A percentile compares a stretch with the other conserved stretches of the same genome.
Evolutionary conservation across 2,329 filamentous ascomycete species (phyloP).

Genomic region (Xylariaceae sp.): DNA sequence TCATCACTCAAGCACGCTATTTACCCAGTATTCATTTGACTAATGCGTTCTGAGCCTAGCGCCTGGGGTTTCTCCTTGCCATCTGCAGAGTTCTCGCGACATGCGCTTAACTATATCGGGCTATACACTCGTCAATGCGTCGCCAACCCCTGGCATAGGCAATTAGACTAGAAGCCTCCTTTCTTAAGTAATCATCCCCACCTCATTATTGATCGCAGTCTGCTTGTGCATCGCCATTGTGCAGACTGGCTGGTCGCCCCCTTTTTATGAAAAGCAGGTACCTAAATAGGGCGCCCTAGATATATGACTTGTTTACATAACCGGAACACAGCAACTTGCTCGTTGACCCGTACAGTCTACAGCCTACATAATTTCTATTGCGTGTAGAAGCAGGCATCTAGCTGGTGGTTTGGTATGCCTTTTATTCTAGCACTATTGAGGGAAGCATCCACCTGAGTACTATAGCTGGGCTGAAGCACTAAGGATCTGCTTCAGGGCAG

Average conservation of each 20-base stretch:
- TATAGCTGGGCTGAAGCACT: slow-evolving; percentile 20
- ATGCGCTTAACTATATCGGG: slow-evolving; percentile 4
- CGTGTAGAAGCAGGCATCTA: too few species aligned
- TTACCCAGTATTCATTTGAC: slow-evolving; percentile 22
- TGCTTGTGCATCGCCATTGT: slow-evolving; percentile 6
- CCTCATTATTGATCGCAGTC: too few species aligned
- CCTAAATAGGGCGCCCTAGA: too few species aligned
- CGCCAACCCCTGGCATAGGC: background rate
- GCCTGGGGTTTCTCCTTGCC: background rate
- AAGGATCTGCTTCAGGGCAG: slow-evolving; percentile 20
- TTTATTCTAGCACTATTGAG: too few species aligned
- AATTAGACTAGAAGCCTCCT: too few species aligned
- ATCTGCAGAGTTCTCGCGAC: background rate
- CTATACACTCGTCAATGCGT: background rate
- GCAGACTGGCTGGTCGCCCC: background rate
- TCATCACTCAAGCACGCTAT: slow-evolving; percentile 5
- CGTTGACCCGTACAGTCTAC: background rate
- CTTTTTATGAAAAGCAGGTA: background rate
- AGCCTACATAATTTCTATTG: too few species aligned
- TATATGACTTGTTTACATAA: too few species aligned
- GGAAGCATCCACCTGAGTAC: too few species aligned
- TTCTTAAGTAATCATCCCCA: too few species aligned
- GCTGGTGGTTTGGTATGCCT: too few species aligned
- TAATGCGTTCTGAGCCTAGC: slow-evolving; percentile 6
- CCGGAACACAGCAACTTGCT: too few species aligned